A percentile compares a stretch with the other conserved stretches of the same genome.
Conservation (phyloP, 2,329 filamentous ascomycete genomes). For the Alternaria ethzedia region DNA sequence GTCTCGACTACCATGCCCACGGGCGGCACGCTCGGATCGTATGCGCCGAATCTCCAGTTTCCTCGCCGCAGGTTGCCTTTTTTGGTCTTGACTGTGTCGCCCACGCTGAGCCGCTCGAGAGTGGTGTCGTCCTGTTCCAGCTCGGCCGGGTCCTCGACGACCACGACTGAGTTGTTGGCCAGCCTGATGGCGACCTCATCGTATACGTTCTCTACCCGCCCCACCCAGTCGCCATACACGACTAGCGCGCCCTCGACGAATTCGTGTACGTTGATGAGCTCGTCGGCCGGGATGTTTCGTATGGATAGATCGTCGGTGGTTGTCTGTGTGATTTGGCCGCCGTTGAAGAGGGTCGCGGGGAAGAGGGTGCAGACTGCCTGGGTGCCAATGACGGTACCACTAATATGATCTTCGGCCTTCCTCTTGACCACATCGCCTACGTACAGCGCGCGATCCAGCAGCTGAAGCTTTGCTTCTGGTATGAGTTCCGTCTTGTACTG, state of each 20-base stretch:
- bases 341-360: slow-evolving; percentile 37
- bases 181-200: slow-evolving; percentile 60
- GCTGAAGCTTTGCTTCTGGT: slow-evolving; percentile 52
- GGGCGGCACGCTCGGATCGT: slow-evolving; percentile 57
- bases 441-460: slow-evolving; percentile 61
- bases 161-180: slow-evolving; percentile 61
- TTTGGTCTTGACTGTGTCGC: slow-evolving; percentile 59
- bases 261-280: slow-evolving; percentile 55
- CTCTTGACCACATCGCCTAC: slow-evolving; percentile 64
- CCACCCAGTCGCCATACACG: slow-evolving; percentile 63
- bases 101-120: slow-evolving; percentile 51
- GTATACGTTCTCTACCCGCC: slow-evolving; percentile 57
- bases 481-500: slow-evolving; percentile 52
- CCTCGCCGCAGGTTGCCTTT: slow-evolving; percentile 60
- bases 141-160: slow-evolving; percentile 56
- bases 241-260: slow-evolving; percentile 60
- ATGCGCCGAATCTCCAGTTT: slow-evolving; percentile 60
- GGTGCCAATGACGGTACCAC: slow-evolving; percentile 61
- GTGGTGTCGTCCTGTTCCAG: slow-evolving; percentile 44
- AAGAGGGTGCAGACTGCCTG: slow-evolving; percentile 55
- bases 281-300: slow-evolving; percentile 52
- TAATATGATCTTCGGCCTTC: slow-evolving; percentile 55
- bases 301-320: slow-evolving; percentile 45
- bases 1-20: slow-evolving; percentile 61
- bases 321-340: slow-evolving; percentile 27